A percentile compares a stretch with the other conserved stretches of the same genome.
phyloP scores from a whole-genome alignment of 2,329 filamentous ascomycete genomes.

The Neonectria magnoliae region DNA sequence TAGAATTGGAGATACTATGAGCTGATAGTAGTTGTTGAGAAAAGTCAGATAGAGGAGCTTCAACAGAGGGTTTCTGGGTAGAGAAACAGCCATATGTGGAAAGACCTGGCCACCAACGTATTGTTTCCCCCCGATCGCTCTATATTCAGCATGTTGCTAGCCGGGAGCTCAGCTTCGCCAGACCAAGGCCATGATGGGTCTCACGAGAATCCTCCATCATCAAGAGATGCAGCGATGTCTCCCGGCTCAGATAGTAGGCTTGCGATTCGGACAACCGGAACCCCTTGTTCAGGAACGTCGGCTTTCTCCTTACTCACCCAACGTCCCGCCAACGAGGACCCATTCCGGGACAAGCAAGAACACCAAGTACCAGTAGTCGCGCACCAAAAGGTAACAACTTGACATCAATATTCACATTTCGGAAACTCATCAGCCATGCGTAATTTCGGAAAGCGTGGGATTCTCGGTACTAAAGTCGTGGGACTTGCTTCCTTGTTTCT shows the following conservation, averaged over 20 bases:
- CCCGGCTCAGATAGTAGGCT: not conserved
- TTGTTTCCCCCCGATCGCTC: not conserved
- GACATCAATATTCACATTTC: not conserved
- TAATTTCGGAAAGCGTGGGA: slow-evolving; percentile 18
- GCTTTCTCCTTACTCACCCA: slow-evolving; percentile 21
- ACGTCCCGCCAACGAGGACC: slow-evolving; percentile 5
- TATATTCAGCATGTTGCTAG: not conserved
- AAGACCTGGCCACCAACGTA: not conserved
- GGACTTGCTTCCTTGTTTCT: slow-evolving; percentile 25
- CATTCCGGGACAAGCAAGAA: not conserved
- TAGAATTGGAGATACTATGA: not conserved
- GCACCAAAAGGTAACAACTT: slow-evolving; percentile 7
- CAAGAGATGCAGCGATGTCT: not conserved
- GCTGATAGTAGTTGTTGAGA: not conserved
- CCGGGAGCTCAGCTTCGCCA: not conserved
- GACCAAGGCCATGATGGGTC: not conserved
- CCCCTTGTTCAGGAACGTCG: slow-evolving; percentile 19
- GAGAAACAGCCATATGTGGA: not conserved
- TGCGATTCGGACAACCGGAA: not conserved
- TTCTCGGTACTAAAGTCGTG: slow-evolving; percentile 26
- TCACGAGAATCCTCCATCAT: not conserved
- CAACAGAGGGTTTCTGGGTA: slow-evolving; percentile 9
- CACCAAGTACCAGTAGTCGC: not conserved
- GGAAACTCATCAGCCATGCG: not conserved
- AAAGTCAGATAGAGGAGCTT: slow-evolving; percentile 9